These are phyloP conservation scores for Hypoxylon sp. DNA, from an alignment of 2,329 filamentous ascomycete genomes.

Conservation along the genomic window DNA sequence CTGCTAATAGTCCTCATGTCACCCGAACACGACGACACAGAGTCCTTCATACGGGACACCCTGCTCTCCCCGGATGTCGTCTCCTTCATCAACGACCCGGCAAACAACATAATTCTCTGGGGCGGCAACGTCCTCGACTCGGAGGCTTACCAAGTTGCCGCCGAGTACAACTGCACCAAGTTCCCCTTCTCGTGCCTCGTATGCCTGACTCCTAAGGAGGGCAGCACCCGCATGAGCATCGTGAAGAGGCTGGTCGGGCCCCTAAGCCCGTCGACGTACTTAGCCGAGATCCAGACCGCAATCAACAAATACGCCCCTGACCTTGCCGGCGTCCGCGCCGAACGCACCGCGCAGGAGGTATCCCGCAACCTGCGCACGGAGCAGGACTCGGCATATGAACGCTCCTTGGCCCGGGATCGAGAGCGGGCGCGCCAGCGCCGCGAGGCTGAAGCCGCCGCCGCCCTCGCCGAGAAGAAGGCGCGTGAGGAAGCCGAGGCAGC, in stretches of 20 bases:
- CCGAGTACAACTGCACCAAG: slow-evolving; percentile 87
- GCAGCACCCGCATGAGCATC: slow-evolving; percentile 89
- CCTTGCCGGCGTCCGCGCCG: slow-evolving; percentile 78
- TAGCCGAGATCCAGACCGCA: slow-evolving; percentile 79
- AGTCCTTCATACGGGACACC: slow-evolving; percentile 83
- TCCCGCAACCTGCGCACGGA: slow-evolving; percentile 85
- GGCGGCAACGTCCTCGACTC: slow-evolving; percentile 92
- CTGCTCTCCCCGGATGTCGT: slow-evolving; percentile 81
- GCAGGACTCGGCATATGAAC: slow-evolving; percentile 94
- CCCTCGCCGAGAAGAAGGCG: slow-evolving; percentile 73
- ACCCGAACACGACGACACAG: slow-evolving; percentile 94
- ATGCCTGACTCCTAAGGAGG: slow-evolving; percentile 86
- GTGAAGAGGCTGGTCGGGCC: slow-evolving; percentile 82
- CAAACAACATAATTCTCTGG: slow-evolving; percentile 89
- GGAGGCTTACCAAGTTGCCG: slow-evolving; percentile 93
- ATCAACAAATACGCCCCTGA: slow-evolving; percentile 83
- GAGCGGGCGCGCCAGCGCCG: slow-evolving; percentile 82
- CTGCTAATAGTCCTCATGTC: slow-evolving; percentile 89
- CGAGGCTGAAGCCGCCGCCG: slow-evolving; percentile 79
- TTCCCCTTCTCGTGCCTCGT: slow-evolving; percentile 91
- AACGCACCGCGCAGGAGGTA: slow-evolving; percentile 83
- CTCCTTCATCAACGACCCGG: slow-evolving; percentile 77
- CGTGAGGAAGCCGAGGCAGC: slow-evolving; percentile 73
- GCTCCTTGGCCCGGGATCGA: slow-evolving; percentile 87
- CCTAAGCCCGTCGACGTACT: slow-evolving; percentile 75